Conservation (phyloP, 2,329 filamentous ascomycete species). For the Graphilbum ipis-grandicollis region DNA sequence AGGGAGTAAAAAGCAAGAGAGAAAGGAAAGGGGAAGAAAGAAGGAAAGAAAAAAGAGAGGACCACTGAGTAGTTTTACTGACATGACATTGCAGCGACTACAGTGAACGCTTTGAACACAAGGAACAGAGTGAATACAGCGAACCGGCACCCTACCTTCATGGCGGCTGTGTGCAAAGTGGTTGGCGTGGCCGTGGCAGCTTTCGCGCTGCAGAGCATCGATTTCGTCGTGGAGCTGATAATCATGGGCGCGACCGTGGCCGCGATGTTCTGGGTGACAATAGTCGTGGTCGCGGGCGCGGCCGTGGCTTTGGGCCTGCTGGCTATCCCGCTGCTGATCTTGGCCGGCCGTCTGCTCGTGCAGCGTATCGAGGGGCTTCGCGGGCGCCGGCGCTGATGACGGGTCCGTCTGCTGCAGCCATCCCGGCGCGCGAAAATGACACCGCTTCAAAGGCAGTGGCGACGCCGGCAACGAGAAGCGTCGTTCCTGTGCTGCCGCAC, state of each 20-base stretch:
- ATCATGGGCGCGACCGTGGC: conserved; percentile 2
- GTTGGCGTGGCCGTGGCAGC: neutral
- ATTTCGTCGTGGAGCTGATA: conserved; percentile 1
- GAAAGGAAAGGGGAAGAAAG: too few relatives aligned
- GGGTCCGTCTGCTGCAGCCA: neutral
- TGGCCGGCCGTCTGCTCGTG: neutral
- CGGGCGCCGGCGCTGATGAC: neutral
- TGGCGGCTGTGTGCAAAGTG: neutral
- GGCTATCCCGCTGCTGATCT: neutral
- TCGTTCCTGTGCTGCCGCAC: too few relatives aligned
- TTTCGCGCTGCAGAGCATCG: neutral
- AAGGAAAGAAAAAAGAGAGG: too few relatives aligned
- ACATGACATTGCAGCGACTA: too few relatives aligned
- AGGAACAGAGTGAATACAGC: too few relatives aligned
- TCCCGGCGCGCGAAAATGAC: too few relatives aligned
- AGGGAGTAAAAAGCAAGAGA: too few relatives aligned
- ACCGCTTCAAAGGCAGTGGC: too few relatives aligned
- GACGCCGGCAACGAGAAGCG: too few relatives aligned
- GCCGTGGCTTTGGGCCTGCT: neutral
- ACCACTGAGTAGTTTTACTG: too few relatives aligned
- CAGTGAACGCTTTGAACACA: too few relatives aligned
- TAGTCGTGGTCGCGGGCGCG: neutral
- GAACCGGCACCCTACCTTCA: neutral
- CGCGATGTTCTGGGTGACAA: conserved; percentile 2
- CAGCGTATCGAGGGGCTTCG: neutral